phyloP scores from a whole-genome alignment of 352 stramenopile species.

The Phytophthora sp. region DNA sequence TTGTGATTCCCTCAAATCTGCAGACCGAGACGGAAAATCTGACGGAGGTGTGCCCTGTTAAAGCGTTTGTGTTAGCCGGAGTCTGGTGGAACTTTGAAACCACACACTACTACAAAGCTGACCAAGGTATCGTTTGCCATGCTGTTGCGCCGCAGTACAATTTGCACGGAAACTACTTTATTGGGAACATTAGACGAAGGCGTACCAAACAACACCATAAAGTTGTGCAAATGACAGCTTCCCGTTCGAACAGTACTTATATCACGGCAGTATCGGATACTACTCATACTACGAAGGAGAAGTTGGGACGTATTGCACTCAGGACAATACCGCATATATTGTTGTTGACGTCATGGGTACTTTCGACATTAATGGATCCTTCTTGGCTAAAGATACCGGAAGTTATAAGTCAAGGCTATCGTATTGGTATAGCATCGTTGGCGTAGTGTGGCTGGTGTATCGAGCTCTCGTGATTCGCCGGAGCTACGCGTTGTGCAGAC shows the following conservation, averaged over 20 bases:
- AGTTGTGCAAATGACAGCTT: conserved; percentile 8
- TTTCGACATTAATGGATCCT: conserved; percentile 11
- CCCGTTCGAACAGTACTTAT: conserved; percentile 2
- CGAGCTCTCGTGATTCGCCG: background rate
- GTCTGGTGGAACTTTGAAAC: conserved; percentile 24
- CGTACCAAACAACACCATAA: background rate
- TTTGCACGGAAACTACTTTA: conserved; percentile 20
- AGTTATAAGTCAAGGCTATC: conserved; percentile 1
- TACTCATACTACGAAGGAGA: conserved; percentile 13
- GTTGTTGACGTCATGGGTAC: conserved; percentile 3
- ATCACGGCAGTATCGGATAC: conserved; percentile 10
- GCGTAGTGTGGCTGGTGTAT: conserved; percentile 3
- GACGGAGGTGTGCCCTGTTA: conserved; percentile 6
- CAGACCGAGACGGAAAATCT: conserved; percentile 1
- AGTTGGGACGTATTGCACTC: conserved; percentile 1
- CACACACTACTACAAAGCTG: conserved; percentile 21
- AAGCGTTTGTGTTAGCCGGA: conserved; percentile 20
- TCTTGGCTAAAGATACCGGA: conserved; percentile 6
- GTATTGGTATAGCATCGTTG: conserved; percentile 5
- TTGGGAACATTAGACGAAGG: background rate
- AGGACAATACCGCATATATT: background rate
- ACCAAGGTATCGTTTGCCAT: conserved; percentile 11
- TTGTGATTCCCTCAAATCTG: conserved; percentile 4
- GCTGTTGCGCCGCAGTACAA: conserved; percentile 27
- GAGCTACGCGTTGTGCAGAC: background rate